phyloP scores from a whole-genome alignment of 345 rosid species.

The Gossypium turneri region DNA sequence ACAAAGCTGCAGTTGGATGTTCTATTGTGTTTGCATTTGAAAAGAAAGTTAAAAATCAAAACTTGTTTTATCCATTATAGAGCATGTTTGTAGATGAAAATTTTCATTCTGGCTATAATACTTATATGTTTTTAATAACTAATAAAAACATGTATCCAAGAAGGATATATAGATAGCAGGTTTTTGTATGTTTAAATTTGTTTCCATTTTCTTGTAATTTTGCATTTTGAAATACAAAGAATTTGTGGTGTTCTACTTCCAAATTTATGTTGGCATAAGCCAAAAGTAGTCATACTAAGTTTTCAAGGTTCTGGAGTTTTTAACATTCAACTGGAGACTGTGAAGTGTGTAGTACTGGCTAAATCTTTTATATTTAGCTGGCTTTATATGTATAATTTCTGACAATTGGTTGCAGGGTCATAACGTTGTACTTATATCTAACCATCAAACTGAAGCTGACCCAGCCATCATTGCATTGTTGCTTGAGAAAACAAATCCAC shows the following conservation, averaged over 20 bases:
- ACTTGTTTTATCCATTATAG: background rate
- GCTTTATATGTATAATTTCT: conserved; percentile 12
- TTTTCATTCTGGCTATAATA: background rate
- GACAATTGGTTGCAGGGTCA: conserved; percentile 62
- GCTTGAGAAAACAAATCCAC: conserved; percentile 71
- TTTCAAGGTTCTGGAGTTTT: background rate
- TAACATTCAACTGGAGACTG: background rate
- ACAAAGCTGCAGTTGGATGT: background rate
- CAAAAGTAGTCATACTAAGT: background rate
- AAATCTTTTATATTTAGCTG: background rate
- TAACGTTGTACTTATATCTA: conserved; percentile 78
- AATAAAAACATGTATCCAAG: background rate
- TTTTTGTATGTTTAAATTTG: background rate
- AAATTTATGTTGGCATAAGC: background rate
- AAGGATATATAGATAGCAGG: background rate
- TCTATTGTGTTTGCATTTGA: background rate
- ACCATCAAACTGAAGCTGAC: conserved; percentile 98
- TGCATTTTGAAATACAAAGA: background rate
- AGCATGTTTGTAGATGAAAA: background rate
- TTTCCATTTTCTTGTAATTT: background rate
- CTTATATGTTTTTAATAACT: background rate
- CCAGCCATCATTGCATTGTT: conserved; percentile 81
- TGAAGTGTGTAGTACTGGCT: background rate
- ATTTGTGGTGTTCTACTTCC: background rate
- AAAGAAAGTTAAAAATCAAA: background rate